These are phyloP conservation scores for Mycena floridula DNA, from an alignment of 768 basidiomycete genomes.

Conservation along the genomic window DNA sequence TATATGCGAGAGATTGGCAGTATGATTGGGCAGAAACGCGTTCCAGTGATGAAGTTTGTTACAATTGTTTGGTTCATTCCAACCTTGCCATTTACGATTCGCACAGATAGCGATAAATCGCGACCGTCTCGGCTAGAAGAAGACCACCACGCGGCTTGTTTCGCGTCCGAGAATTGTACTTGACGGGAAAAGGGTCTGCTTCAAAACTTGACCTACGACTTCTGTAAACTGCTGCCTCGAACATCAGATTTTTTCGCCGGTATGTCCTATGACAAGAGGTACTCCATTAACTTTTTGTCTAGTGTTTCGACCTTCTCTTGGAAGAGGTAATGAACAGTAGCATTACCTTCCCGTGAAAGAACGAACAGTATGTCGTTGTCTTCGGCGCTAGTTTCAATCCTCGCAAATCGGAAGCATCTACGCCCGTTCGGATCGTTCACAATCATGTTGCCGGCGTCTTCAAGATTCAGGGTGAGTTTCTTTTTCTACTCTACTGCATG, in stretches of 20 bases:
- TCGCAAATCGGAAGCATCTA: not conserved
- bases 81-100: not conserved
- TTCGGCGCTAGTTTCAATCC: not conserved
- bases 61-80: not conserved
- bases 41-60: conserved; percentile 1
- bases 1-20: no score
- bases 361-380: not conserved
- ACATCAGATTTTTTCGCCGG: not conserved
- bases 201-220: not conserved
- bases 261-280: not conserved
- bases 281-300: not conserved
- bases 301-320: not conserved
- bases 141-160: not conserved
- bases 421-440: not conserved
- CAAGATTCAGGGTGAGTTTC: not conserved
- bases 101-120: not conserved
- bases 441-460: no score
- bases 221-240: not conserved
- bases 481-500: not conserved
- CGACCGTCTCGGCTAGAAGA: not conserved
- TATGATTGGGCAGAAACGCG: conserved; percentile 53
- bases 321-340: not conserved
- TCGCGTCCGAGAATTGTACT: not conserved
- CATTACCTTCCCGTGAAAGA: not conserved
- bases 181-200: not conserved